These are phyloP conservation scores for Mucor racemosus DNA, from an alignment of 371 early-diverging fungal species.

Conservation along the genomic window DNA sequence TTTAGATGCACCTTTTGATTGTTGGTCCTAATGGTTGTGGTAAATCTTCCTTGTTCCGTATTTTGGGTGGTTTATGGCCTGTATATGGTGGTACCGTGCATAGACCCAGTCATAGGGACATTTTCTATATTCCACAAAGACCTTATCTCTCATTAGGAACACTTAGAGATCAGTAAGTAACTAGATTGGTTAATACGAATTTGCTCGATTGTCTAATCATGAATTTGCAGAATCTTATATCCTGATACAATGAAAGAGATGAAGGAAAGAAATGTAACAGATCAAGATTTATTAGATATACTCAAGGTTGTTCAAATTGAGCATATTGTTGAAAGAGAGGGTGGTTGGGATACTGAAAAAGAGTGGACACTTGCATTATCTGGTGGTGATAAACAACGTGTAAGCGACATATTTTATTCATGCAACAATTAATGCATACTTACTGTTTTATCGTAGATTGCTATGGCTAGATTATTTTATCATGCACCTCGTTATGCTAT, in stretches of 20 bases:
- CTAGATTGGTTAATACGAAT: too few relatives aligned
- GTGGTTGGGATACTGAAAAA: constrained; percentile 86
- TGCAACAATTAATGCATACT: too few relatives aligned
- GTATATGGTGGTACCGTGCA: constrained; percentile 87
- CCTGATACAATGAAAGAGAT: constrained; percentile 79
- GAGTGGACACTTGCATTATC: constrained; percentile 86
- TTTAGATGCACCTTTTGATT: constrained; percentile 84
- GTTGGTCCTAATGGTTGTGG: constrained; percentile 97
- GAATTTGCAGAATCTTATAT: constrained; percentile 69
- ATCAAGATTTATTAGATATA: constrained; percentile 71
- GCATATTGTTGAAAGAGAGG: constrained; percentile 84
- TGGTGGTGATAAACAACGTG: constrained; percentile 88
- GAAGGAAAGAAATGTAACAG: constrained; percentile 63
- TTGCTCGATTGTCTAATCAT: too few relatives aligned
- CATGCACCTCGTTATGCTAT: constrained; percentile 91
- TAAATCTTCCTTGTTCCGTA: constrained; percentile 94
- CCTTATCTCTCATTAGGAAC: constrained; percentile 96
- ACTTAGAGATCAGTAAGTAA: constrained; percentile 85
- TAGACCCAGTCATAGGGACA: constrained; percentile 80
- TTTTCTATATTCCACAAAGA: constrained; percentile 97
- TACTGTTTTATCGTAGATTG: constrained; percentile 49
- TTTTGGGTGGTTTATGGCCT: constrained; percentile 95
- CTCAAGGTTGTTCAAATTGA: constrained; percentile 79
- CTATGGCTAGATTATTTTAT: constrained; percentile 91
- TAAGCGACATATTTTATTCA: constrained; percentile 27